Evolutionary conservation across 2,329 filamentous ascomycete species (phyloP), one percentile per base, ranked within the genome.

Genomic region (Camillea tinctor): DNA sequence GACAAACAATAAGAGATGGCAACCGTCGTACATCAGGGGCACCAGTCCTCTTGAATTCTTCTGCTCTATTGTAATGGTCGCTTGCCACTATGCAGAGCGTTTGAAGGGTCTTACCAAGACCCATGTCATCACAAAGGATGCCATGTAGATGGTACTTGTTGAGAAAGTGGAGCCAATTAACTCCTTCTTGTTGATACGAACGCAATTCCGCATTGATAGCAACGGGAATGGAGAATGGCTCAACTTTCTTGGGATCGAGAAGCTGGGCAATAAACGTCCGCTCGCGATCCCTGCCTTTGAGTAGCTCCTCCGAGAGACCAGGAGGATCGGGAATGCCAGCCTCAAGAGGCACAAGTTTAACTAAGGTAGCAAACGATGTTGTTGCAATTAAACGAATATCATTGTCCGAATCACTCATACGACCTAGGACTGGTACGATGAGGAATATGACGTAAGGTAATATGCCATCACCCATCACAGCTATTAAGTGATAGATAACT

Each of bases 41-140:
- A 52, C 89, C 84, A 0, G 93, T 96, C 76, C 90, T 92, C 24
- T 88, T 88, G 73, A 89, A 98, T 72, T 98, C 93, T 71, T 97
- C 92, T 0, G 92, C 92, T 62, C 95, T 88, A 72, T 96, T 83
- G 74, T 99, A 94, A 72, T 99, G 95, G 73, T 99, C 95, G 76
- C 93, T 98, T 9, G 95, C 94, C 50, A 99, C 93, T 70, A 99
- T 99, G 75, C 95, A 99, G 21, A 99, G 86, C 0, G 96, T 99
- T 75, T 99, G 95, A 11, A 99, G 80, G 1, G 95, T 99, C 79
- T 99, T 99, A 54, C 95, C 95, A 24, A 99, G 89, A 71, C 95
- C 95, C 95, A 99, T 99, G 74, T 99, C 95, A 71, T 99, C 95
- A 73, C 95, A 99, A 61, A 99, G 91, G 75, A 99, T 97, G 54